Evolutionary conservation across 495 filamentous ascomycete species (phyloP), one percentile per base, ranked within the genome.

Genomic region (Penicillium turbatum): DNA sequence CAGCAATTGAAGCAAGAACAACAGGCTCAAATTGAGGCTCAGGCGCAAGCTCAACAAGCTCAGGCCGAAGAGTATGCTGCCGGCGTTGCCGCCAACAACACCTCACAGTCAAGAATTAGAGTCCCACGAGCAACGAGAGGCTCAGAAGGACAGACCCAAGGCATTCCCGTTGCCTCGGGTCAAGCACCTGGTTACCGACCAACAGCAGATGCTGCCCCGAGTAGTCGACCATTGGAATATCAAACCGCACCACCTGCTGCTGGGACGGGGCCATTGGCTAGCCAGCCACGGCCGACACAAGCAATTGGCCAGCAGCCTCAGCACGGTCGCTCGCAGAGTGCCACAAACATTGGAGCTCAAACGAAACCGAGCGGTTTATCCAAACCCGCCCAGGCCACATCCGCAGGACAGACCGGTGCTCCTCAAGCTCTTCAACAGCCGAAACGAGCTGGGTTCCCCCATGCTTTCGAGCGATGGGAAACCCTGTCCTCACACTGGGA

Each of bases 391-490:
- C 71, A 73, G 46, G 61, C 71, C 30, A 62, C 68, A 27, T 39
- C 62, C 6, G 24, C 63, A 17, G 43, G 27, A 13, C 69, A 75
- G 35, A 56, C 60, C 17, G 53, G 68, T 15, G 60, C 72, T 12
- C 53, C 72, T 15, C 75, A 75, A 62, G 72, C 70, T 16, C 64
- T 60, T 15, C 65, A 69, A 29, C 66, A 70, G 52, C 67, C 66
- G 27, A 45, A 55, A 55, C 76, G 77, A 27, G 68, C 70, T 15
- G 72, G 86, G 3, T 95, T 97, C 66, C 93, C 95, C 13, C 95
- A 98, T 72, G 93, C 93, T 1, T 98, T 98, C 58, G 92, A 98
- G 67, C 82, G 93, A 37, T 98, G 95, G 93, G 93, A 98, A 59
- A 89, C 86, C 0, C 75, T 98, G 6, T 97, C 95, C 0, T 93